Evolutionary conservation across 257 asterid genomes (phyloP).

Genomic region (Apocynum venetum): DNA sequence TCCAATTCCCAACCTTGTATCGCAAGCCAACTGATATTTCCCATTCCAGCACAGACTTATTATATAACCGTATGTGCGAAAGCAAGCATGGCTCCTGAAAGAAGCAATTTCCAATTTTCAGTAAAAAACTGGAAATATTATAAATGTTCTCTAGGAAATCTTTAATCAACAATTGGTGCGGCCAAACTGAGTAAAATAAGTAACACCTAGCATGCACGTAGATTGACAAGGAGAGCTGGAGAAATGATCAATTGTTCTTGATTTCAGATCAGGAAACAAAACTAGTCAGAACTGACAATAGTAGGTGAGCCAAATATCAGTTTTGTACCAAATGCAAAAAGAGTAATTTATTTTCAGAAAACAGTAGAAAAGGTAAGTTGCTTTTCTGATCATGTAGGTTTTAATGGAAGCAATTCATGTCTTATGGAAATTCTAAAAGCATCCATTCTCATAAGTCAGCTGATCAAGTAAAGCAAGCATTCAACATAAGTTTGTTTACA

Average conservation of each 20-base stretch:
- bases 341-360: background rate
- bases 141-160: slow-evolving; percentile 4
- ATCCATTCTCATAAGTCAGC: background rate
- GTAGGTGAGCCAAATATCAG: background rate
- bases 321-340: background rate
- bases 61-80: slow-evolving; percentile 81
- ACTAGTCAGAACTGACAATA: background rate
- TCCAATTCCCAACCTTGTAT: slow-evolving; percentile 66
- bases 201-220: background rate
- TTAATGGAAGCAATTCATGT: background rate
- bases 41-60: slow-evolving; percentile 98
- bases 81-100: slow-evolving; percentile 88
- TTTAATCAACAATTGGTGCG: background rate
- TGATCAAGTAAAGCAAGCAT: background rate
- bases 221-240: background rate
- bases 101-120: slow-evolving; percentile 11
- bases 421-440: too few species aligned
- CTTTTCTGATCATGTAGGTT: background rate
- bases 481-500: background rate
- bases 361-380: background rate
- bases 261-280: background rate
- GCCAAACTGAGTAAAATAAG: background rate
- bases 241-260: background rate
- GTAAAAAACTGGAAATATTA: slow-evolving; percentile 1
- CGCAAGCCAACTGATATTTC: slow-evolving; percentile 92